A percentile compares a stretch with the other conserved stretches of the same genome.
Conservation (phyloP, 2,329 filamentous ascomycete species). For the Fusarium devonianum region DNA sequence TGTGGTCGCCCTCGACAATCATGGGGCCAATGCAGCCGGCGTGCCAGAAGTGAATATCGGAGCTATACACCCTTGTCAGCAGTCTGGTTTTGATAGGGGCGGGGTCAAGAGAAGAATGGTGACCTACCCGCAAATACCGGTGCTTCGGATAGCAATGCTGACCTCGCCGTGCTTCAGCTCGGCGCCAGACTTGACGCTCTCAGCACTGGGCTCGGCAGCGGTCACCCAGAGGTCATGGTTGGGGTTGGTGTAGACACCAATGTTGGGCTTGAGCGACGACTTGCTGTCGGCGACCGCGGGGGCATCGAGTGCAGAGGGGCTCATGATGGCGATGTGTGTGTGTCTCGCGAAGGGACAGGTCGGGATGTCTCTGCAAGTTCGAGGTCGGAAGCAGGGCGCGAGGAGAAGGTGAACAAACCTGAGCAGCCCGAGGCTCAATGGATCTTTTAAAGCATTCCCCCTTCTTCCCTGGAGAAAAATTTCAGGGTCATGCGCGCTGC, state of each 20-base stretch:
- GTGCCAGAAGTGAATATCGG: conserved; percentile 97
- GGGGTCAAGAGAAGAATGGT: neutral
- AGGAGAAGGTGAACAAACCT: conserved; percentile 22
- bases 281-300: conserved; percentile 37
- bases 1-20: conserved; percentile 88
- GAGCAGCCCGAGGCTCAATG: conserved; percentile 25
- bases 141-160: conserved; percentile 87
- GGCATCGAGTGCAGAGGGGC: conserved; percentile 46
- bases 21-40: conserved; percentile 94
- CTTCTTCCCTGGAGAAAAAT: conserved; percentile 33
- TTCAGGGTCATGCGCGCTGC: conserved; percentile 42
- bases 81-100: conserved; percentile 9
- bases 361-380: conserved; percentile 12
- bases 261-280: conserved; percentile 74
- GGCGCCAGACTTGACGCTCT: conserved; percentile 73
- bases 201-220: conserved; percentile 76
- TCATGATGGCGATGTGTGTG: conserved; percentile 41
- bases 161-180: conserved; percentile 83
- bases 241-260: conserved; percentile 95
- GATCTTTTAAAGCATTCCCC: conserved; percentile 35
- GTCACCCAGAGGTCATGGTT: conserved; percentile 90
- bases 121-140: conserved; percentile 89
- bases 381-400: conserved; percentile 17
- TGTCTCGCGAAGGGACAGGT: conserved; percentile 19
- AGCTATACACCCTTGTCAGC: conserved; percentile 59